Evolutionary conservation across 2,329 filamentous ascomycete genomes (phyloP), one percentile per base, ranked within the genome.

Genomic region (Colletotrichum sp.): DNA sequence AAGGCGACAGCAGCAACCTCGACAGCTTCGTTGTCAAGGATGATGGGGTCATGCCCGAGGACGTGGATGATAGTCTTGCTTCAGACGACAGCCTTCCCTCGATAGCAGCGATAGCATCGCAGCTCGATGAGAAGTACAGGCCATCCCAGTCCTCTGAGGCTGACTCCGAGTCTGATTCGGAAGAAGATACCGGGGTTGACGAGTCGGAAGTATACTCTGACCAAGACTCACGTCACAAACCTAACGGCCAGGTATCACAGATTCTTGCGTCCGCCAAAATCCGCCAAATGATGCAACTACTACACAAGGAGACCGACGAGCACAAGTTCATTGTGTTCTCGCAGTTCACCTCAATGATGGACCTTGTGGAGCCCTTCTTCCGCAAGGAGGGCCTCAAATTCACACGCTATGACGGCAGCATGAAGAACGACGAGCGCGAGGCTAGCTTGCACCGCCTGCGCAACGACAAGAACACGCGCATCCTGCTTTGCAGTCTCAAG

Each of bases 311-410:
- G 83, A 92, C 92, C 0, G 86, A 89, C 3, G 88, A 95, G 73
- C 95, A 98, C 88, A 99, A 99, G 82, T 98, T 98, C 81, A 99
- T 99, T 79, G 95, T 99, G 76, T 99, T 99, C 84, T 98, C 95
- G 2, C 95, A 98, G 79, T 99, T 99, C 84, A 99, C 97, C 1
- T 97, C 95, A 1, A 99, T 99, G 97, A 91, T 99, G 59, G 94
- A 98, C 85, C 92, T 98, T 33, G 92, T 99, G 76, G 95, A 98
- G 81, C 97, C 97, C 3, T 98, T 98, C 84, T 88, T 99, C 73
- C 88, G 89, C 59, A 89, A 91, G 63, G 92, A 93, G 16, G 91
- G 92, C 16, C 93, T 98, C 82, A 90, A 89, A 74, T 98, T 93
- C 81, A 94, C 94, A 18, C 94, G 97, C 69, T 99, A 99, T 83